Conservation (phyloP, 495 filamentous ascomycete genomes). For the Hypoxylon crocopeplum region DNA sequence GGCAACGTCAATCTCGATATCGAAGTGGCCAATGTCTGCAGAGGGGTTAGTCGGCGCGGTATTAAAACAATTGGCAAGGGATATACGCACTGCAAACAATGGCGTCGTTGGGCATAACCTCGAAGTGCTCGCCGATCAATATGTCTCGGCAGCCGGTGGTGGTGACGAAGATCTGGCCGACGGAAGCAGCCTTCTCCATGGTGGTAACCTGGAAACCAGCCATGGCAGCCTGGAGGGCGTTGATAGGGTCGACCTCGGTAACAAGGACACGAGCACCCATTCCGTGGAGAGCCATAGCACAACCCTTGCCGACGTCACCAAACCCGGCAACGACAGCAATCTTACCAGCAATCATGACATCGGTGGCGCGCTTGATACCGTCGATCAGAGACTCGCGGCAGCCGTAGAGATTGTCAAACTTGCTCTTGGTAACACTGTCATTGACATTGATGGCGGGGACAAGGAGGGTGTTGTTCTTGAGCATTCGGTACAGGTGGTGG, state of each 20-base stretch:
- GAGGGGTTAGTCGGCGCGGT: constrained; percentile 20
- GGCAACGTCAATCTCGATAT: constrained; percentile 99
- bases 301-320: constrained; percentile 99
- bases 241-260: constrained; percentile 99
- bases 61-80: neutral
- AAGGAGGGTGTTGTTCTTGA: constrained; percentile 89
- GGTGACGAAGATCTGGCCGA: constrained; percentile 98
- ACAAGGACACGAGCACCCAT: constrained; percentile 98
- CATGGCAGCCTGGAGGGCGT: constrained; percentile 97
- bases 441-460: constrained; percentile 99
- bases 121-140: constrained; percentile 88
- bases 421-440: constrained; percentile 98
- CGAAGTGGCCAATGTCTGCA: constrained; percentile 97
- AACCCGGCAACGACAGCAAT: constrained; percentile 95
- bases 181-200: constrained; percentile 90
- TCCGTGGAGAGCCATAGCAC: constrained; percentile 89
- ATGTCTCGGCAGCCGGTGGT: constrained; percentile 99
- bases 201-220: constrained; percentile 95
- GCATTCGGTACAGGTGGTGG: constrained; percentile 98
- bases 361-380: constrained; percentile 99
- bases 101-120: constrained; percentile 96
- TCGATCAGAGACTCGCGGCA: constrained; percentile 99
- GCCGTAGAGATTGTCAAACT: constrained; percentile 99
- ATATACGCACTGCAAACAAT: constrained; percentile 92
- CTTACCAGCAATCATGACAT: constrained; percentile 99